Conservation (phyloP, 2,329 filamentous ascomycete species). For the Ophiostoma quercus region DNA sequence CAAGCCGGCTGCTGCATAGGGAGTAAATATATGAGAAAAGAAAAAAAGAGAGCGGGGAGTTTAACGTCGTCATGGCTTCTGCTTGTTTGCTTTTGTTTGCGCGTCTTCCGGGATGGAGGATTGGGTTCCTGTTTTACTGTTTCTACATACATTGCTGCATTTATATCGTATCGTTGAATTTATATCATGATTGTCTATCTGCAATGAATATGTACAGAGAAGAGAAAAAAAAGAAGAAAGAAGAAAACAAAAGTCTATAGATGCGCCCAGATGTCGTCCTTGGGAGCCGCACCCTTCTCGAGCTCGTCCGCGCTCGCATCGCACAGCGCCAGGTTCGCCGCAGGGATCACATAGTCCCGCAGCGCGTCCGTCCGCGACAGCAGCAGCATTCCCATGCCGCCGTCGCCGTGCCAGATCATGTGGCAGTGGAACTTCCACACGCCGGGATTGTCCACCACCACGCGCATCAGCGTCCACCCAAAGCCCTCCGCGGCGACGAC, state of each 20-base stretch:
- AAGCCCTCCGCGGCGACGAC: conserved; percentile 42
- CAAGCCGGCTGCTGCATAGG: conserved; percentile 30
- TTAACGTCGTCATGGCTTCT: not conserved
- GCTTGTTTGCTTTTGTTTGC: not conserved
- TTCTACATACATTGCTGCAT: conserved; percentile 9
- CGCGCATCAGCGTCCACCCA: conserved; percentile 46
- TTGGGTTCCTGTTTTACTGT: not conserved
- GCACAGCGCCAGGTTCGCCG: conserved; percentile 44
- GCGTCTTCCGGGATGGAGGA: conserved; percentile 10
- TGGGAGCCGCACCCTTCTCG: conserved; percentile 38
- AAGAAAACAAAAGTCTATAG: not conserved
- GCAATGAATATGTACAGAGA: not conserved
- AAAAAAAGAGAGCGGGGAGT: conserved; percentile 5
- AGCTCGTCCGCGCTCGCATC: conserved; percentile 39
- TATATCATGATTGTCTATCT: not conserved
- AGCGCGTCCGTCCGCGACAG: conserved; percentile 46
- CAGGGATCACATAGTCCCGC: conserved; percentile 40
- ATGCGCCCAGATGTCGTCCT: conserved; percentile 5
- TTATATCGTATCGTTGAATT: not conserved
- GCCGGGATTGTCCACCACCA: conserved; percentile 48
- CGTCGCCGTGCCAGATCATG: conserved; percentile 38
- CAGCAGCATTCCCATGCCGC: conserved; percentile 39
- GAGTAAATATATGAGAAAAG: not conserved
- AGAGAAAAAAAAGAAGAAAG: not conserved
- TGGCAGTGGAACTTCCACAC: conserved; percentile 41